Evolutionary conservation across 2,329 filamentous ascomycete species (phyloP).

Genomic region (Colletotrichum magnum): DNA sequence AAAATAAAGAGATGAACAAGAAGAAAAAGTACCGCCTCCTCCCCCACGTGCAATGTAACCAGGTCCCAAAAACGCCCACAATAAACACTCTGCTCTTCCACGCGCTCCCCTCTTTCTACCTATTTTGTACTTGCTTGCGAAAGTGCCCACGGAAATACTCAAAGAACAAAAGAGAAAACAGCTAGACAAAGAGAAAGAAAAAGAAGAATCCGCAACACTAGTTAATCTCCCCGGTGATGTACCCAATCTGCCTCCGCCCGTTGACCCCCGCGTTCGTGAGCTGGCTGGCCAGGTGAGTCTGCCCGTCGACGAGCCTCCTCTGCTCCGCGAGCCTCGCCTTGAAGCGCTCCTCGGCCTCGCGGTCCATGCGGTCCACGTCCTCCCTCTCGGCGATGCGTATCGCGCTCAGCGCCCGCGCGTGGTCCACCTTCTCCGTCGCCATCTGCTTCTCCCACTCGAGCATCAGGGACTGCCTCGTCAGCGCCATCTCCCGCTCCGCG

Average conservation of each 20-base stretch:
- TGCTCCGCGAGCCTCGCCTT: conserved; percentile 64
- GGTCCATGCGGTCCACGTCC: conserved; percentile 64
- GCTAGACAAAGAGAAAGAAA: conserved; percentile 5
- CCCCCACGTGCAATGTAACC: conserved; percentile 15
- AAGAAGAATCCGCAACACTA: conserved; percentile 43
- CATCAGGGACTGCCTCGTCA: conserved; percentile 57
- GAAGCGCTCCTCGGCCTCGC: conserved; percentile 60
- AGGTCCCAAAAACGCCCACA: not conserved
- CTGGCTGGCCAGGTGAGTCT: conserved; percentile 55
- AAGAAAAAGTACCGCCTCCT: not conserved
- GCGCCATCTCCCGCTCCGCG: conserved; percentile 62
- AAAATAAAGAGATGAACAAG: not conserved
- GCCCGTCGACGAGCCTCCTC: conserved; percentile 63
- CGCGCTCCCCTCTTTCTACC: conserved; percentile 19
- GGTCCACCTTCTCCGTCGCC: conserved; percentile 61
- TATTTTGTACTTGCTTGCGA: conserved; percentile 21
- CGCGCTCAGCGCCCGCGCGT: conserved; percentile 64
- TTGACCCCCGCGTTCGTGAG: conserved; percentile 50
- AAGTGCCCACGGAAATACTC: too few relatives aligned
- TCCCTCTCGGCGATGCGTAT: conserved; percentile 65
- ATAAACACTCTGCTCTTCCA: too few relatives aligned
- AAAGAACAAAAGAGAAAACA: not conserved
- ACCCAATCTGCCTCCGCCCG: conserved; percentile 68
- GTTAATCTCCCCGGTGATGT: conserved; percentile 66
- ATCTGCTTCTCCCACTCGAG: conserved; percentile 65